Evolutionary conservation across 306 rosid species (phyloP), one percentile per base, ranked within the genome.

Genomic region (Medicago lupulina): DNA sequence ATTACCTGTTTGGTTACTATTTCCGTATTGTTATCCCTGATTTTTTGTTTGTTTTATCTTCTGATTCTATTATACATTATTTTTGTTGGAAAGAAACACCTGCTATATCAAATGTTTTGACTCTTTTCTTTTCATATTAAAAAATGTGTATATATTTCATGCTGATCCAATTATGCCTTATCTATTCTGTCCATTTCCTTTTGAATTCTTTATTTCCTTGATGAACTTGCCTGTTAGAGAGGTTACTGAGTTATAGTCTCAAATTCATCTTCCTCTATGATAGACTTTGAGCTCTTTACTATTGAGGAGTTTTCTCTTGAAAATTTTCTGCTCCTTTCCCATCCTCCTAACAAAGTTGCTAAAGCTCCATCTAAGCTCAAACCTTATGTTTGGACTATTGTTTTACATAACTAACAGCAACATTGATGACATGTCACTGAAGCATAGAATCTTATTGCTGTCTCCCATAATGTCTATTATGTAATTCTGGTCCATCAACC

Each of bases 1-100:
- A 57, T 59, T 64, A 23, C 47, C 5, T 79, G 16, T 34, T 75
- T 75, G 43, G 51, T 78, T 59, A 62, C 18, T 50, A 18, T 59
- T 79, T 62, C 31, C 70, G 18, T 44, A 31, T 62, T 65, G 67
- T 39, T 39, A 13, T 64, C 44, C 73, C 41, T 63, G 17, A 18
- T 28, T 46, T 70, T 53, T 44, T 61, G 43, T 34, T 34, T 34
- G 31, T 34, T 34, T 19, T 70, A 38, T 75, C 68, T 49, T 70
- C 16, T 53, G 41, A 28, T 73, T 78, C 71, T 54, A 12, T 53
- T 15, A 44, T 49, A 25, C 16, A 10, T 21, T 36, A 71, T 59
- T 74, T 60, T 3, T 21, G 9, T 67, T 69, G 9, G 60, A 23
- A 83, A 72, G 76, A 59, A 76, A 66, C 57, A 28, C 70, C 31